A percentile compares a stretch with the other conserved stretches of the same genome.
Conservation (phyloP, 768 basidiomycete genomes). For the Lentinula raphanica region DNA sequence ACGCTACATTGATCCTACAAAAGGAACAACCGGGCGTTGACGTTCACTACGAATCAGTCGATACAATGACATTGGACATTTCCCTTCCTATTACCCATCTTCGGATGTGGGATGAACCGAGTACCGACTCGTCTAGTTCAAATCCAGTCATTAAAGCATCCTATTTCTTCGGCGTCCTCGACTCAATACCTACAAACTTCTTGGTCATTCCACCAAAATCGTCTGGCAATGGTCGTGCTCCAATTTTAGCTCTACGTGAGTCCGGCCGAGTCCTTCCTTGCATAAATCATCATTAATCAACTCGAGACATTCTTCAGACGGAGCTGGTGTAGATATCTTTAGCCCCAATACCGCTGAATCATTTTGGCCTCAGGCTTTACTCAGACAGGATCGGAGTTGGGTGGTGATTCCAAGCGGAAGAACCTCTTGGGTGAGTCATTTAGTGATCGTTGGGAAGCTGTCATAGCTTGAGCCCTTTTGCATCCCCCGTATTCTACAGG, state of each 20-base stretch:
- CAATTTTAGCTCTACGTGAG: slow-evolving; percentile 63
- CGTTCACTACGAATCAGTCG: slow-evolving; percentile 8
- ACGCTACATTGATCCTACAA: slow-evolving; percentile 31
- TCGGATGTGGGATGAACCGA: slow-evolving; percentile 31
- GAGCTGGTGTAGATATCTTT: slow-evolving; percentile 78
- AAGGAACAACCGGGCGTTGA: not conserved
- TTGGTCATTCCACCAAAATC: slow-evolving; percentile 48
- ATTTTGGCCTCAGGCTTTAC: slow-evolving; percentile 64
- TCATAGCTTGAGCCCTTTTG: too few relatives aligned
- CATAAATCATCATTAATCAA: not conserved
- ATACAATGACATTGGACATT: slow-evolving; percentile 5
- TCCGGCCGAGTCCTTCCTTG: too few relatives aligned
- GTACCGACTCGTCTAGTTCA: not conserved
- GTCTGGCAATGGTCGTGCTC: slow-evolving; percentile 19
- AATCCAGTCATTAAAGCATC: slow-evolving; percentile 44
- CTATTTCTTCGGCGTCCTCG: slow-evolving; percentile 48
- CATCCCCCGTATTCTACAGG: too few relatives aligned
- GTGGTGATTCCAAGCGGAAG: slow-evolving; percentile 76
- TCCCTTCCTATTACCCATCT: slow-evolving; percentile 43
- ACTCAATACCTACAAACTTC: slow-evolving; percentile 49
- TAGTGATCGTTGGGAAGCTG: too few relatives aligned
- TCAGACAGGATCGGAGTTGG: slow-evolving; percentile 62
- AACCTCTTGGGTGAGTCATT: slow-evolving; percentile 64
- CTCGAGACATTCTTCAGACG: slow-evolving; percentile 44
- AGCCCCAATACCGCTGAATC: slow-evolving; percentile 16